Percentiles rank a stretch among this genome's conserved stretches.
Evolutionary conservation across 208 protist species (phyloP).

Genomic region (Trichomonas vaginalis): DNA sequence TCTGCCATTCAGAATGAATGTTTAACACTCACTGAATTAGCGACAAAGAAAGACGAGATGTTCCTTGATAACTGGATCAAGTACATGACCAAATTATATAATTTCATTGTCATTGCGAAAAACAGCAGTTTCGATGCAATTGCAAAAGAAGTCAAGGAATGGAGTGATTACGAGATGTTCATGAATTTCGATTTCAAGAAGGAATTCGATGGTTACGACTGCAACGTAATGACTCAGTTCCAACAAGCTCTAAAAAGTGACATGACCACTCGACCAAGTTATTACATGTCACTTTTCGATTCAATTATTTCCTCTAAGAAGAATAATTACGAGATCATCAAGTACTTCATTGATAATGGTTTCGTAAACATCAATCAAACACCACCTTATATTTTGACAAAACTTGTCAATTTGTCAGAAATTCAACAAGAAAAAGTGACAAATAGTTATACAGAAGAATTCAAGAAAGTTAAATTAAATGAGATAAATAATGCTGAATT

Average conservation of each 20-base stretch:
- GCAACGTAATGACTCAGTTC: not conserved
- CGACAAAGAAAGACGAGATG: not conserved
- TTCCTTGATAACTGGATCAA: not conserved
- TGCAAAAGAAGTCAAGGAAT: not conserved
- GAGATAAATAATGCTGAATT: not conserved
- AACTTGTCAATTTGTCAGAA: not conserved
- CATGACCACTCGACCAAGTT: not conserved
- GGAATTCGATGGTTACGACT: not conserved
- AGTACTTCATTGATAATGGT: not conserved
- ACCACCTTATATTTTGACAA: not conserved
- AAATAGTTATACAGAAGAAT: not conserved
- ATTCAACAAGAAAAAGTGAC: not conserved
- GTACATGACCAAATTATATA: not conserved
- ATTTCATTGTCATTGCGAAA: not conserved
- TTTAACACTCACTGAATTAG: not conserved
- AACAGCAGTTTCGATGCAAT: not conserved
- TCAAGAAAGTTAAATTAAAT: not conserved
- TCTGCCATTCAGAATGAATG: not conserved
- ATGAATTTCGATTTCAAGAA: not conserved
- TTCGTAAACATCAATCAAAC: not conserved
- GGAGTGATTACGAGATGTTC: not conserved
- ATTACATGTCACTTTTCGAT: too few species aligned
- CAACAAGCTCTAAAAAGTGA: not conserved
- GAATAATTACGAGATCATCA: not conserved
- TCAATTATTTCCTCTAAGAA: not conserved